Evolutionary conservation across 2,329 filamentous ascomycete genomes (phyloP), one percentile per base, ranked within the genome.

Genomic region (Lecanicillium sp.): DNA sequence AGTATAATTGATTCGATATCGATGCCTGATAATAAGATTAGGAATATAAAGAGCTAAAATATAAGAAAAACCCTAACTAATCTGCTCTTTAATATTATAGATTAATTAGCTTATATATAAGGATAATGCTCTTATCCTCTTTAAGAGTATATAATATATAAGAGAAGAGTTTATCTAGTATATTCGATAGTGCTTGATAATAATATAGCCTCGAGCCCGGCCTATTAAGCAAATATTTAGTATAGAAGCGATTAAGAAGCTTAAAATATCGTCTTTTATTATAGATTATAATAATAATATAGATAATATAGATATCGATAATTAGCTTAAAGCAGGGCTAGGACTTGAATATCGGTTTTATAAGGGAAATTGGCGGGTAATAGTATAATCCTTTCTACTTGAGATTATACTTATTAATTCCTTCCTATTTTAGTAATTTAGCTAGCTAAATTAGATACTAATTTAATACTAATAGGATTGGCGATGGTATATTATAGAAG

Each of bases 371-470:
- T 45, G 40, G 43, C 37, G 38, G 15, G 41, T 40, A 16, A 19
- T 47, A 22, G 37, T 35, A n/a, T 47, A 37, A 37, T 37, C 38
- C 38, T 47, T 47, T 27, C 30, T 47, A 9, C 27, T 47, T 15
- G 38, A 45, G 18, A 27, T 27, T 6, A 29, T 33, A 11, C 36
- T 46, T 31, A 25, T 40, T 14, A 46, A 46, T 19, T 42, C 13
- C 31, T 46, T 35, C 20, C 22, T 43, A 35, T 31, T 43, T 18
- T 34, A 46, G 34, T 31, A 18, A 2, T 33, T 33, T 13, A 33
- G 19, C 17, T 11, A 5, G 30, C 30, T 17, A 17, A 17, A 9
- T 17, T 33, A 13, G 30, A 17, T 12, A 12, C n/a, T 15, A 31
- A 31, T 31, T n/a, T 31, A 6, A 8, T 15, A 15, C 6, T 15